A percentile compares a stretch with the other conserved stretches of the same genome.
These are phyloP conservation scores for Phytophthora tubulina DNA, from an alignment of 352 stramenopile genomes.

Conservation along the genomic window DNA sequence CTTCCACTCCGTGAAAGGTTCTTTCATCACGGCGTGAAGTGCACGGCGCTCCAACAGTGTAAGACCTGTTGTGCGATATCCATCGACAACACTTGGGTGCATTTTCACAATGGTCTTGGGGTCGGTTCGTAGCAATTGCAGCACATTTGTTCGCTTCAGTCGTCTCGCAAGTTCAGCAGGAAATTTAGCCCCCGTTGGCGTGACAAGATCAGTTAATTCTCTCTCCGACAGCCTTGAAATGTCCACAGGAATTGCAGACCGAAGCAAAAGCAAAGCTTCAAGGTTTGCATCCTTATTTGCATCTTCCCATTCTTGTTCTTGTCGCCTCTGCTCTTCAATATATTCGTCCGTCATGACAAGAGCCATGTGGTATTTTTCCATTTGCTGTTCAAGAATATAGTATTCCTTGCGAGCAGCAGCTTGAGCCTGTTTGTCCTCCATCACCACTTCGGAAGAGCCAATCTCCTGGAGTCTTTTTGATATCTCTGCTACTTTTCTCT, in stretches of 20 bases:
- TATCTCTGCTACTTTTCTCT: slow-evolving; percentile 80
- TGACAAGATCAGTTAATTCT: slow-evolving; percentile 59
- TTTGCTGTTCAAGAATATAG: slow-evolving; percentile 90
- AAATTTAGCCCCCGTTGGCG: slow-evolving; percentile 73
- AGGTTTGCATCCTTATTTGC: slow-evolving; percentile 60
- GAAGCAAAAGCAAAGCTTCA: slow-evolving; percentile 61
- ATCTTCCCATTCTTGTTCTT: slow-evolving; percentile 83
- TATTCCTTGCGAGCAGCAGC: slow-evolving; percentile 81
- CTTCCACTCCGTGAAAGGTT: slow-evolving; percentile 71
- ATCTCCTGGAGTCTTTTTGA: slow-evolving; percentile 87
- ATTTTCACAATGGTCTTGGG: slow-evolving; percentile 82
- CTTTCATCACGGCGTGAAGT: slow-evolving; percentile 78
- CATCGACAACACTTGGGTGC: slow-evolving; percentile 84
- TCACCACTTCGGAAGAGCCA: slow-evolving; percentile 71
- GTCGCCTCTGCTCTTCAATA: slow-evolving; percentile 73
- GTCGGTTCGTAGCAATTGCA: slow-evolving; percentile 81
- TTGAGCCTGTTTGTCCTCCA: slow-evolving; percentile 55
- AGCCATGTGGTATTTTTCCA: slow-evolving; percentile 92
- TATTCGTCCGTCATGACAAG: slow-evolving; percentile 93
- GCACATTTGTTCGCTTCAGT: slow-evolving; percentile 91
- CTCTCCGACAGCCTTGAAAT: slow-evolving; percentile 83
- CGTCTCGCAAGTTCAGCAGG: slow-evolving; percentile 75
- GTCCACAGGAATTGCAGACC: slow-evolving; percentile 85
- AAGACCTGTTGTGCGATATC: slow-evolving; percentile 67
- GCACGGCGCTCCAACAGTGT: slow-evolving; percentile 89